Evolutionary conservation across 495 filamentous ascomycete genomes (phyloP).

Genomic region (Penicillium waksmanii): DNA sequence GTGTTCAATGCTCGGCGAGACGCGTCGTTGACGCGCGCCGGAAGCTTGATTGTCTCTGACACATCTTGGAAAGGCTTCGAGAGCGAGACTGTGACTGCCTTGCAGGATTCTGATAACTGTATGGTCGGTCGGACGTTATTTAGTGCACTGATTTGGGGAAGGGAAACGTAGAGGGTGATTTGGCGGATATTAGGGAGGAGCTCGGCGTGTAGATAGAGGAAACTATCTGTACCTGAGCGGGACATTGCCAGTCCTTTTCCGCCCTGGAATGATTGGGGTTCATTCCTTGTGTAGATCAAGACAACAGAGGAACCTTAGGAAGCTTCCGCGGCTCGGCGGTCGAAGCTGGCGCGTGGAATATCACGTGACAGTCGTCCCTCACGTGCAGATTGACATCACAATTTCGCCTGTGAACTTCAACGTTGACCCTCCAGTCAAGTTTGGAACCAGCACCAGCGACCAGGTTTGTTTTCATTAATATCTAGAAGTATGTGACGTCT

Average conservation of each 20-base stretch:
- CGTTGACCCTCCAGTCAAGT: background rate
- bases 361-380: background rate
- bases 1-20: constrained; percentile 28
- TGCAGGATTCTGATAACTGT: constrained; percentile 45
- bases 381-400: background rate
- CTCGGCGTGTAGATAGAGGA: constrained; percentile 76
- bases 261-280: background rate
- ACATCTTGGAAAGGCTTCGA: constrained; percentile 51
- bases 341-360: background rate
- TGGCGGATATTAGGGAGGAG: constrained; percentile 85
- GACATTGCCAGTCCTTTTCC: background rate
- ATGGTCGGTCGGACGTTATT: constrained; percentile 35
- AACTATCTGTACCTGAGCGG: constrained; percentile 10
- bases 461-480: background rate
- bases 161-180: constrained; percentile 71
- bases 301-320: background rate
- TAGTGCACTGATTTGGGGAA: constrained; percentile 52
- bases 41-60: constrained; percentile 63
- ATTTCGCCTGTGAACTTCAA: background rate
- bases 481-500: background rate
- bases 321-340: background rate
- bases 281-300: background rate
- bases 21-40: constrained; percentile 57
- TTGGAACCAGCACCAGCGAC: background rate
- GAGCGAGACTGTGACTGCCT: constrained; percentile 40